A percentile compares a stretch with the other conserved stretches of the same genome.
Evolutionary conservation across 2,329 filamentous ascomycete species (phyloP).

Genomic region (Colletotrichum limetticola): DNA sequence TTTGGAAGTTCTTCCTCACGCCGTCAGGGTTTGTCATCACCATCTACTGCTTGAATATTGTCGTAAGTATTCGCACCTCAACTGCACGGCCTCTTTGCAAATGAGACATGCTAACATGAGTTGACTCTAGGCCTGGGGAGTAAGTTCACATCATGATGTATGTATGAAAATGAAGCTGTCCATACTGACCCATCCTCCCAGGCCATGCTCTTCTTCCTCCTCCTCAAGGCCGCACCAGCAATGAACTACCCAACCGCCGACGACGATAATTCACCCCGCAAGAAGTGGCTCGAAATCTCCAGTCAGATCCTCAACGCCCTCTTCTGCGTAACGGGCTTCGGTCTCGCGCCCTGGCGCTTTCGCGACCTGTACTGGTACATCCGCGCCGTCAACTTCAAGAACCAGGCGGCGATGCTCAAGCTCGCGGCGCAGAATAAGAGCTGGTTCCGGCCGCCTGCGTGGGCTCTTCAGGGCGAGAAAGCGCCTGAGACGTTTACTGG

Average conservation of each 20-base stretch:
- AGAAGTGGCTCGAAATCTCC: constrained; percentile 35
- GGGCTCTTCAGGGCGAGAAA: constrained; percentile 35
- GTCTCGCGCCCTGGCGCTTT: constrained; percentile 77
- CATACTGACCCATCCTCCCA: constrained; percentile 13
- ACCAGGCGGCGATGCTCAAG: constrained; percentile 37
- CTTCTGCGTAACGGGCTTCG: constrained; percentile 89
- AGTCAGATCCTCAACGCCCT: constrained; percentile 67
- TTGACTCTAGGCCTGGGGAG: constrained; percentile 38
- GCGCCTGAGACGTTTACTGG: constrained; percentile 36
- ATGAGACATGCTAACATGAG: not conserved
- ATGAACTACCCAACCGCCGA: constrained; percentile 36
- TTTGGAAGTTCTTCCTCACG: constrained; percentile 44
- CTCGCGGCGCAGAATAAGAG: constrained; percentile 38
- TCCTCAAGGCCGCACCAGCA: constrained; percentile 39
- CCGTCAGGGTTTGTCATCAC: constrained; percentile 43
- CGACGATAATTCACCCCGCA: constrained; percentile 36
- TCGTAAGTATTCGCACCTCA: constrained; percentile 34
- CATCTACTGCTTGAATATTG: constrained; percentile 43
- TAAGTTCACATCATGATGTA: constrained; percentile 30
- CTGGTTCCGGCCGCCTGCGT: constrained; percentile 43
- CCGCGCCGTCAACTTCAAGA: constrained; percentile 35
- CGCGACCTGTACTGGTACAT: constrained; percentile 37
- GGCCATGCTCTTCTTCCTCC: constrained; percentile 44
- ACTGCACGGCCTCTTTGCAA: not conserved
- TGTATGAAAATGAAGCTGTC: not conserved